Evolutionary conservation across 2,329 filamentous ascomycete genomes (phyloP).

Genomic region (Ophiostoma sp.): DNA sequence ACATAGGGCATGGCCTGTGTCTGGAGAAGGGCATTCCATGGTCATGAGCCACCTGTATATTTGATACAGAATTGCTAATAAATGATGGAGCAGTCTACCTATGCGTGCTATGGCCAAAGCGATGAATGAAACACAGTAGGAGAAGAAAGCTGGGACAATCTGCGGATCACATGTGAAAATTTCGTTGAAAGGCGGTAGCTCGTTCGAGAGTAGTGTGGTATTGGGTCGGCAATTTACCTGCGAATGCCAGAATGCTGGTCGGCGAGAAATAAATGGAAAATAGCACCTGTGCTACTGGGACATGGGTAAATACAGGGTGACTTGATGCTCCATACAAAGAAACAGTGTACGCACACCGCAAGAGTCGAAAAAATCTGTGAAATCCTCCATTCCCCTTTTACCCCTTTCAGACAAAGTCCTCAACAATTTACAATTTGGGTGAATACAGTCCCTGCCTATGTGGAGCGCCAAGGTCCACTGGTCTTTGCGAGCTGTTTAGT

Average conservation of each 20-base stretch:
- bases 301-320: neutral
- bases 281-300: neutral
- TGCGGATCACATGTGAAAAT: slow-evolving; percentile 11
- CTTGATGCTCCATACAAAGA: neutral
- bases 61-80: too few species aligned
- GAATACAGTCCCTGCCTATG: slow-evolving; percentile 12
- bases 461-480: slow-evolving; percentile 13
- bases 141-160: neutral
- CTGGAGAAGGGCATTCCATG: neutral
- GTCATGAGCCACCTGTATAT: neutral
- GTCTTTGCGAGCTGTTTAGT: neutral
- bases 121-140: neutral
- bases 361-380: slow-evolving; percentile 4
- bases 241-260: neutral
- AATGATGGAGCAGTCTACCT: too few species aligned
- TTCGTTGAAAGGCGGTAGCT: slow-evolving; percentile 4
- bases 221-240: slow-evolving; percentile 11
- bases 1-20: neutral
- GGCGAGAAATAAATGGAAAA: neutral
- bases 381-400: slow-evolving; percentile 9
- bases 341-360: slow-evolving; percentile 7
- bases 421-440: slow-evolving; percentile 13
- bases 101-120: neutral
- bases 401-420: slow-evolving; percentile 15
- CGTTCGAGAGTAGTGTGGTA: slow-evolving; percentile 1